phyloP scores from a whole-genome alignment of 169 alveolate species.

The Cystoisospora suis region DNA sequence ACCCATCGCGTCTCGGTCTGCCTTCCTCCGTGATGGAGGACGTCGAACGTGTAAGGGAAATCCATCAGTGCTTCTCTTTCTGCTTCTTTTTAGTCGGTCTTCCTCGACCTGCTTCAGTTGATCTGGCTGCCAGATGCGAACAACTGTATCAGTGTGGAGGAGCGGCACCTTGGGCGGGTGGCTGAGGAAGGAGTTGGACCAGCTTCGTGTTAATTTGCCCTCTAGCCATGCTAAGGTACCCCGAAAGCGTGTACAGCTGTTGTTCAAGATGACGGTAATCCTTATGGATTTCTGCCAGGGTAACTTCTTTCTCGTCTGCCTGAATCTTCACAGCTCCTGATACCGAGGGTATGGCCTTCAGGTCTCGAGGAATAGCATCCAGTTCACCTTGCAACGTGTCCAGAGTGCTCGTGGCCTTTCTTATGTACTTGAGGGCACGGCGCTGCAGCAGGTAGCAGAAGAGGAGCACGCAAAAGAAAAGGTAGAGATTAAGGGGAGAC shows the following conservation, averaged over 20 bases:
- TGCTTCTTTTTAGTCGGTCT: neutral
- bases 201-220: neutral
- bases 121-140: too few relatives aligned
- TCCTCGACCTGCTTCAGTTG: neutral
- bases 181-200: neutral
- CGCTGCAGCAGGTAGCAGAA: neutral
- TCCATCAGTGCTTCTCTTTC: neutral
- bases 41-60: neutral
- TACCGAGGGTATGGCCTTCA: neutral
- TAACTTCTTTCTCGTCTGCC: neutral
- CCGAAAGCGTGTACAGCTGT: neutral
- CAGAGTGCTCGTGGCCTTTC: neutral
- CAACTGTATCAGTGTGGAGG: neutral
- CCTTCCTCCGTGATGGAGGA: neutral
- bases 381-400: neutral
- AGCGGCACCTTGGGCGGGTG: neutral
- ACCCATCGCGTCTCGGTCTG: neutral
- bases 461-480: neutral
- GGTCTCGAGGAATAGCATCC: conserved; percentile 19
- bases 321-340: neutral
- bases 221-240: neutral
- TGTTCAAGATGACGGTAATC: neutral
- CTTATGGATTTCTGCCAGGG: neutral
- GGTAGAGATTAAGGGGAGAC: neutral
- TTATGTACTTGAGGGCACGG: neutral